These are phyloP conservation scores for Tilletia setariae DNA, from an alignment of 1,284 basidiomycete genomes.

Conservation along the genomic window DNA sequence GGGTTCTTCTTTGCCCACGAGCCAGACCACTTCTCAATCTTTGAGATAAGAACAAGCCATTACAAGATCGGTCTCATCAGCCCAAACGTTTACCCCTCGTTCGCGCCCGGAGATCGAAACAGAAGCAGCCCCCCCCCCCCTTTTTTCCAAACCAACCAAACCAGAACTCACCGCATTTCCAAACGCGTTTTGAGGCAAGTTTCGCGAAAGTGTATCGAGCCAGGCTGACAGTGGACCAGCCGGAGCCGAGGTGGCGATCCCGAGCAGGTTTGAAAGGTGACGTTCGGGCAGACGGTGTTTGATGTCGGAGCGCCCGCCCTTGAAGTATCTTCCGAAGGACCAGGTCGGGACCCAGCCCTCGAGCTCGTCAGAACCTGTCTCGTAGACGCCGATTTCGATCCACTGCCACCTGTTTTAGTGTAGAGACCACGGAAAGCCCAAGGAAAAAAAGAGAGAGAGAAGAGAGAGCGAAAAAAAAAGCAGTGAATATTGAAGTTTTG, in stretches of 20 bases:
- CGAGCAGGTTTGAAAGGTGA: conserved; percentile 46
- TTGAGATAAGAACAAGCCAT: too few species aligned
- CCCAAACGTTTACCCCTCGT: too few species aligned
- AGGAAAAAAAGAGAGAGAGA: too few species aligned
- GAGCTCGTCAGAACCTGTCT: conserved; percentile 50
- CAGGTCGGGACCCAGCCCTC: conserved; percentile 54
- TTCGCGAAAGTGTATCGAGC: conserved; percentile 41
- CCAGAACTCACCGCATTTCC: conserved; percentile 12
- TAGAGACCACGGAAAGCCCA: background rate
- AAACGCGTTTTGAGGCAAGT: conserved; percentile 30
- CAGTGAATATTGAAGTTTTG: too few species aligned
- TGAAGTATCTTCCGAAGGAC: conserved; percentile 51
- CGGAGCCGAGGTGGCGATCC: conserved; percentile 52
- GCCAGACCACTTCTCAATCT: conserved; percentile 39
- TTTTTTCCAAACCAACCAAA: too few species aligned
- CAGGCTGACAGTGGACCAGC: conserved; percentile 46
- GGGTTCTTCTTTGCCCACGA: conserved; percentile 29
- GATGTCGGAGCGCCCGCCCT: conserved; percentile 33
- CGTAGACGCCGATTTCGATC: conserved; percentile 52
- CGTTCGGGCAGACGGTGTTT: conserved; percentile 38
- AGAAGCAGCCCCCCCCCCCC: too few species aligned
- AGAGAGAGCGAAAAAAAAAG: too few species aligned
- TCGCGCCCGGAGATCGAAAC: too few species aligned
- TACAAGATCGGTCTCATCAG: too few species aligned
- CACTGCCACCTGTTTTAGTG: conserved; percentile 41